These are phyloP conservation scores for Epicoccum sorghinum DNA, from an alignment of 2,329 filamentous ascomycete species.

Conservation along the genomic window DNA sequence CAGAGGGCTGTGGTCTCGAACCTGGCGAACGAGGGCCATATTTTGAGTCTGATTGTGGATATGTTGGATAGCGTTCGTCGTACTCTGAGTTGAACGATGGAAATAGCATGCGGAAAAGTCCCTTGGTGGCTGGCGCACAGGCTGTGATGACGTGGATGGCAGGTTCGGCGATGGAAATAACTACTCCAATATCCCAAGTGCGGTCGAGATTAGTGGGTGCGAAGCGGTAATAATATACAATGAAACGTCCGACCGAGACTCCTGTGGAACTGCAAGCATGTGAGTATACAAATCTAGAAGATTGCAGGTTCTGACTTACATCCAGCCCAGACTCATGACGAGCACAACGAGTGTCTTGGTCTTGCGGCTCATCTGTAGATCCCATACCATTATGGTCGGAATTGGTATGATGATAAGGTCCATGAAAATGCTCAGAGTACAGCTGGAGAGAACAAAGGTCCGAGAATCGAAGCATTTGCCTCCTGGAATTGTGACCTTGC, in stretches of 20 bases:
- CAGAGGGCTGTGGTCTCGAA: conserved; percentile 4
- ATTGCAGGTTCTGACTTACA: conserved; percentile 26
- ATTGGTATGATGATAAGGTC: conserved; percentile 50
- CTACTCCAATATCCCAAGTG: conserved; percentile 45
- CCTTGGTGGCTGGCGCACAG: conserved; percentile 60
- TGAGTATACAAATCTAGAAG: background rate
- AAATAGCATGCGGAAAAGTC: conserved; percentile 48
- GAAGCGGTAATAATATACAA: conserved; percentile 49
- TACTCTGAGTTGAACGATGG: conserved; percentile 39
- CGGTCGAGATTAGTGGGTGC: conserved; percentile 40
- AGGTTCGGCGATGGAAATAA: conserved; percentile 49
- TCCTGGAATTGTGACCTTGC: conserved; percentile 29
- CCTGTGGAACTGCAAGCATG: conserved; percentile 34
- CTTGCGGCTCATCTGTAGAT: conserved; percentile 49
- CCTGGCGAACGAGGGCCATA: conserved; percentile 12
- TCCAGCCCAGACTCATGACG: conserved; percentile 45
- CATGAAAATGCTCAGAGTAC: conserved; percentile 45
- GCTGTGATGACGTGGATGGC: conserved; percentile 59
- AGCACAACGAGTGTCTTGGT: conserved; percentile 43
- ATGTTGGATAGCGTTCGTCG: conserved; percentile 17
- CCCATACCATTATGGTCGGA: conserved; percentile 53
- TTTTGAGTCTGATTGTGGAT: conserved; percentile 13
- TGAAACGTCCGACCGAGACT: conserved; percentile 47
- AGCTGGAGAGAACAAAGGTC: conserved; percentile 42
- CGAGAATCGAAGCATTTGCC: conserved; percentile 44